Conservation (phyloP, 73 alveolate species). For the Blepharisma stoltei region DNA sequence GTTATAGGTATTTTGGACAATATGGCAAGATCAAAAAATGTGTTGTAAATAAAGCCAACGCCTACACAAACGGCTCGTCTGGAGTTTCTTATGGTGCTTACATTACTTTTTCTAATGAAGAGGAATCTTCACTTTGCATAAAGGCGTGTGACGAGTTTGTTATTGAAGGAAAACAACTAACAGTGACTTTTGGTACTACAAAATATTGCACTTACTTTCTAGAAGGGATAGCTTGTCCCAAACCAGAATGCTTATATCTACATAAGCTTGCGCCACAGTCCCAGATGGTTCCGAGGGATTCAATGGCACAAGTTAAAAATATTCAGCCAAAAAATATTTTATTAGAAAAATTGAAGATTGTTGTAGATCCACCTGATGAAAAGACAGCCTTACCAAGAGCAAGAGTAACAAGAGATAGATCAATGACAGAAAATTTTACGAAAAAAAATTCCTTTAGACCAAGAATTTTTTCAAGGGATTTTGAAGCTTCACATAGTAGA, state of each 20-base stretch:
- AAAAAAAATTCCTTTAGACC: too few species aligned
- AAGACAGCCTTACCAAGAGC: background rate
- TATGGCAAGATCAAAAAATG: slow-evolving; percentile 65
- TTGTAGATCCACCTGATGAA: slow-evolving; percentile 5
- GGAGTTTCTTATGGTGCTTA: slow-evolving; percentile 59
- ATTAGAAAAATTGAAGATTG: background rate
- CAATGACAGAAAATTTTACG: background rate
- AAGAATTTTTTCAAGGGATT: too few species aligned
- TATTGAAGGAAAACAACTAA: slow-evolving; percentile 63
- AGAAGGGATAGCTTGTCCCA: slow-evolving; percentile 64
- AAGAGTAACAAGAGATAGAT: slow-evolving; percentile 1
- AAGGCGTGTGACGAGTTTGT: slow-evolving; percentile 67
- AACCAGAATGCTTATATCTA: slow-evolving; percentile 63
- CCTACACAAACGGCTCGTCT: slow-evolving; percentile 38
- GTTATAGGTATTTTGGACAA: slow-evolving; percentile 82
- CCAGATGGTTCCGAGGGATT: slow-evolving; percentile 33
- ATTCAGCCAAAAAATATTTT: slow-evolving; percentile 5
- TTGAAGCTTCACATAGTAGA: too few species aligned
- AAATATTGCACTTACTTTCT: slow-evolving; percentile 83
- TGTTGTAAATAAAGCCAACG: slow-evolving; percentile 41
- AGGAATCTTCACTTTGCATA: slow-evolving; percentile 75
- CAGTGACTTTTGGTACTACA: slow-evolving; percentile 87
- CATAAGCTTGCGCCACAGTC: slow-evolving; percentile 38
- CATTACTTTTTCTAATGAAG: slow-evolving; percentile 68
- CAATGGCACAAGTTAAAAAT: slow-evolving; percentile 12